Conservation (phyloP, 331 rosid species). For the Erythrophleum ivorense region DNA sequence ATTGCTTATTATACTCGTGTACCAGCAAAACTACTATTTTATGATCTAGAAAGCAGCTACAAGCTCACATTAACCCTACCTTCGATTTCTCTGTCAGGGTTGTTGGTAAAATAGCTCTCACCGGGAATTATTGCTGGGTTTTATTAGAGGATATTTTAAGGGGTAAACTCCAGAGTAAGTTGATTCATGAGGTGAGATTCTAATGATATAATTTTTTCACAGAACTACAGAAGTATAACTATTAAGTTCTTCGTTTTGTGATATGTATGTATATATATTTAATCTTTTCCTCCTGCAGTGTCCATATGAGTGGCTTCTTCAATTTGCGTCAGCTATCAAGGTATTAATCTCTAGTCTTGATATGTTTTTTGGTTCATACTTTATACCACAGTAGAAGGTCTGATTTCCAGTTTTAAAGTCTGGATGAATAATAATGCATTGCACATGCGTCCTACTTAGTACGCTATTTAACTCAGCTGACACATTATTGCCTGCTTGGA, state of each 20-base stretch:
- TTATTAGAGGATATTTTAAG: constrained; percentile 51
- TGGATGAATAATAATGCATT: constrained; percentile 11
- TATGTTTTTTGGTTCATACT: not conserved
- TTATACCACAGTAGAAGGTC: not conserved
- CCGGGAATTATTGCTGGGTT: constrained; percentile 73
- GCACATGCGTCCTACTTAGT: not conserved
- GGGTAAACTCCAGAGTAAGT: constrained; percentile 41
- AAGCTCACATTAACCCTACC: constrained; percentile 15
- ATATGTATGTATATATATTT: constrained; percentile 10
- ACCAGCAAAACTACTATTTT: not conserved
- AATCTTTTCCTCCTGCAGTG: constrained; percentile 55
- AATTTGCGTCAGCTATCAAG: constrained; percentile 85
- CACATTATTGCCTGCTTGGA: constrained; percentile 6
- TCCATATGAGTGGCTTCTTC: constrained; percentile 83
- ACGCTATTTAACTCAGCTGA: not conserved
- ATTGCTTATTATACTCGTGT: constrained; percentile 9
- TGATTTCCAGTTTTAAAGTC: constrained; percentile 25
- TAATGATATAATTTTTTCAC: constrained; percentile 22
- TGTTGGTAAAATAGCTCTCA: constrained; percentile 75
- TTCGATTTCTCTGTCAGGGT: constrained; percentile 53
- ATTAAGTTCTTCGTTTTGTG: not conserved
- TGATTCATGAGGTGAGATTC: constrained; percentile 62
- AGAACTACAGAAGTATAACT: constrained; percentile 22
- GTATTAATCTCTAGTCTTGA: constrained; percentile 47
- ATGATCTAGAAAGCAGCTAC: not conserved